phyloP scores from a whole-genome alignment of 768 basidiomycete genomes.

The Hemileccinum impolitum region DNA sequence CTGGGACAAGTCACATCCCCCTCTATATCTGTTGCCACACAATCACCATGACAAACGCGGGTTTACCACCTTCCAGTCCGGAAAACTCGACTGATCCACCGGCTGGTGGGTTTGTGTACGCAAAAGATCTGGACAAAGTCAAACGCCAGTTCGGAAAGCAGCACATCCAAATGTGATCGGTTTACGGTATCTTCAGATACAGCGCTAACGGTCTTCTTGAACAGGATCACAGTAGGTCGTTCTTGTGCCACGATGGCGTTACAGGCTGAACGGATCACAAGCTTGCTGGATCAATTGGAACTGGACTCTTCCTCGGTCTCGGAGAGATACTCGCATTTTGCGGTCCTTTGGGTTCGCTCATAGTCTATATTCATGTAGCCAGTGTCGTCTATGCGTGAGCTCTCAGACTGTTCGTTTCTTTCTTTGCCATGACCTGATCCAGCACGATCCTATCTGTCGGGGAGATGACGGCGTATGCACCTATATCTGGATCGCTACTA shows the following conservation, averaged over 20 bases:
- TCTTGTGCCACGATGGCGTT: neutral
- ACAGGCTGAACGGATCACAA: conserved; percentile 5
- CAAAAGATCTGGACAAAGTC: conserved; percentile 13
- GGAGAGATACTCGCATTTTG: conserved; percentile 25
- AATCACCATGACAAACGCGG: no score
- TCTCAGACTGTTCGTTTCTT: neutral
- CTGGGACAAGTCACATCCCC: no score
- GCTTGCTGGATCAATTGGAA: conserved; percentile 31
- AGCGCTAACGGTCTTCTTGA: neutral
- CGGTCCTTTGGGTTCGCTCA: conserved; percentile 29
- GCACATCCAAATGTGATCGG: conserved; percentile 19
- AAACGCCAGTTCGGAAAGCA: conserved; percentile 18
- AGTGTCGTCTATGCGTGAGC: conserved; percentile 29
- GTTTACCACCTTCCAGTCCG: no score
- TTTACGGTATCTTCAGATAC: neutral
- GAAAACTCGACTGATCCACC: neutral
- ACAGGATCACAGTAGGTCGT: conserved; percentile 20
- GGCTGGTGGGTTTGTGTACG: conserved; percentile 14
- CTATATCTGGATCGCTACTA: conserved; percentile 28
- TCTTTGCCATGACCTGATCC: neutral
- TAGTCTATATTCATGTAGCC: conserved; percentile 27
- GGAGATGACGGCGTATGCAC: conserved; percentile 29
- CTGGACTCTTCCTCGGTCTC: conserved; percentile 31
- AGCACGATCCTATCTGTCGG: conserved; percentile 30
- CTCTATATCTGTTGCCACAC: no score